Conservation (phyloP, 1,284 basidiomycete genomes). For the Papiliotrema flavescens region DNA sequence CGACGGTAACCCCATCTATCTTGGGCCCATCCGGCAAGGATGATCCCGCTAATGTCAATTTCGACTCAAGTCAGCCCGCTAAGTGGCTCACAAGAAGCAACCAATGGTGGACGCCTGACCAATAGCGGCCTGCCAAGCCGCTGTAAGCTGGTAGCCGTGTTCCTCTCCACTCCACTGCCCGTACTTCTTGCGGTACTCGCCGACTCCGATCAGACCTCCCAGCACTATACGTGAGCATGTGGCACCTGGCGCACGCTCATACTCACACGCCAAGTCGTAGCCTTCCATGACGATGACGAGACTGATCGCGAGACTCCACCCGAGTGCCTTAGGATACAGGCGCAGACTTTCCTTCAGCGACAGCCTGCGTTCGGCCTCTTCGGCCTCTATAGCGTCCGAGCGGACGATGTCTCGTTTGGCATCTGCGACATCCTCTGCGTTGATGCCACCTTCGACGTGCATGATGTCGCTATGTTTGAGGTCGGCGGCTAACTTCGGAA, state of each 20-base stretch:
- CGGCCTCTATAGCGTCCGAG: constrained; percentile 42
- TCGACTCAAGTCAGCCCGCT: constrained; percentile 8
- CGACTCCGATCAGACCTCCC: constrained; percentile 7
- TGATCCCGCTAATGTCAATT: constrained; percentile 24
- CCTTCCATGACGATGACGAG: constrained; percentile 32
- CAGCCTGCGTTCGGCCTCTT: constrained; percentile 44
- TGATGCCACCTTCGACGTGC: no score
- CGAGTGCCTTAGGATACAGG: constrained; percentile 48
- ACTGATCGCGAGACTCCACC: constrained; percentile 45
- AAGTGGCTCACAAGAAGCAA: constrained; percentile 9
- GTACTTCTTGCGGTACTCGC: constrained; percentile 5
- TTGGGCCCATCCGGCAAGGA: constrained; percentile 16
- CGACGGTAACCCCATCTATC: constrained; percentile 12
- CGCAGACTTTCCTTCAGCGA: constrained; percentile 42
- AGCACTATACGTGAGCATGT: neutral
- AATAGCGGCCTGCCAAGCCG: constrained; percentile 24
- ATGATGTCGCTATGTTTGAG: no score
- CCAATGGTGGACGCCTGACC: constrained; percentile 19
- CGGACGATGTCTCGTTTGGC: neutral
- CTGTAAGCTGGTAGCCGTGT: constrained; percentile 18
- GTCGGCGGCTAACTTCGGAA: no score
- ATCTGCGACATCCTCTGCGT: neutral
- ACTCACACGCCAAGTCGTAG: constrained; percentile 12
- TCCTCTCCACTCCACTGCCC: neutral
- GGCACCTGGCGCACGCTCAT: neutral